phyloP scores from a whole-genome alignment of 148 eudicot genomes.

The Chenopodium berlandieri region DNA sequence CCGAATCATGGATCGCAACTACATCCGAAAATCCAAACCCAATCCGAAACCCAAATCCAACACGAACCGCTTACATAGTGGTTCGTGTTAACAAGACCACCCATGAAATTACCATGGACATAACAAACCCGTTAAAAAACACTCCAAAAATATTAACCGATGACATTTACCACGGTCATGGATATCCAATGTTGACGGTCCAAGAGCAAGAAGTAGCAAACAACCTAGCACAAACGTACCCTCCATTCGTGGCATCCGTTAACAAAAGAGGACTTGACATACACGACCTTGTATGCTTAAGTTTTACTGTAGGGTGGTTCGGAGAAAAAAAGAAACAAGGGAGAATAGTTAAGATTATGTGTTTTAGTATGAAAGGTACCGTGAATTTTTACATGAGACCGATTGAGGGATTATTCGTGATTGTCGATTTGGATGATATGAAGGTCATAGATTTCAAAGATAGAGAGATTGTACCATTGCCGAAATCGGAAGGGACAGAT shows the following conservation, averaged over 20 bases:
- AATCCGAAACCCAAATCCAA: not conserved
- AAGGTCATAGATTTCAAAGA: constrained; percentile 24
- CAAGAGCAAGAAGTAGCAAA: constrained; percentile 37
- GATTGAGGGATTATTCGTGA: constrained; percentile 18
- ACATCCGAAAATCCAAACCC: too few relatives aligned
- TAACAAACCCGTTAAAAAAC: not conserved
- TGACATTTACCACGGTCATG: constrained; percentile 32
- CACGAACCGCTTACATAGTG: constrained; percentile 39
- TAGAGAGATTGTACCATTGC: constrained; percentile 10
- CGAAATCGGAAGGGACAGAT: constrained; percentile 22
- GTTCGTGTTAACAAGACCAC: constrained; percentile 28
- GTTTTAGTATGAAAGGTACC: constrained; percentile 24
- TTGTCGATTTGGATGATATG: constrained; percentile 24
- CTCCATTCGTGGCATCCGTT: constrained; percentile 38
- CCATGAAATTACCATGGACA: constrained; percentile 43
- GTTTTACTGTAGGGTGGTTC: constrained; percentile 43
- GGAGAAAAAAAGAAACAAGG: constrained; percentile 29
- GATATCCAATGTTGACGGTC: constrained; percentile 37
- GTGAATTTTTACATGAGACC: constrained; percentile 28
- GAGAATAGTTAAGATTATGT: constrained; percentile 15
- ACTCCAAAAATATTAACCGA: not conserved
- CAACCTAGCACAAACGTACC: constrained; percentile 26
- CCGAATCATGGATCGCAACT: not conserved
- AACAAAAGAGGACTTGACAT: constrained; percentile 44
- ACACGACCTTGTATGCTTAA: constrained; percentile 34